phyloP scores from a whole-genome alignment of 371 early-diverging fungal species.

The Zychaea mexicana region DNA sequence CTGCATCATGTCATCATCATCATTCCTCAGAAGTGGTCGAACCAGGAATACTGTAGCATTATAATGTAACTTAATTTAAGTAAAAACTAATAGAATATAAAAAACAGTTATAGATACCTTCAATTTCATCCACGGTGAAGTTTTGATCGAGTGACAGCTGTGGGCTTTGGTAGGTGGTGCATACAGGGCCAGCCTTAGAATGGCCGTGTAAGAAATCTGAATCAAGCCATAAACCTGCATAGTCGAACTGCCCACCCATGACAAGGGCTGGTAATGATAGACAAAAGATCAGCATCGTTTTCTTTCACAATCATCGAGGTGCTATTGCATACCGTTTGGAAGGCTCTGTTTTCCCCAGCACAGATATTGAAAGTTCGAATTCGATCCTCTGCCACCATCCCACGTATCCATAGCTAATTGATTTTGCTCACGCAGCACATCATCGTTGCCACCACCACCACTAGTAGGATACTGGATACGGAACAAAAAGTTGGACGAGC shows the following conservation, averaged over 20 bases:
- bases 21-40: constrained; percentile 54
- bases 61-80: neutral
- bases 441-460: neutral
- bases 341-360: constrained; percentile 83
- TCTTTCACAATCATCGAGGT: neutral
- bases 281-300: neutral
- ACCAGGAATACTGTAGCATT: constrained; percentile 69
- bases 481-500: constrained; percentile 68
- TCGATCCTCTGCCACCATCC: constrained; percentile 54
- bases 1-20: constrained; percentile 53
- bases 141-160: constrained; percentile 52
- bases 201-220: constrained; percentile 72
- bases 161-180: constrained; percentile 72
- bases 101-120: constrained; percentile 54
- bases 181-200: constrained; percentile 70
- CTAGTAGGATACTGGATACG: constrained; percentile 8
- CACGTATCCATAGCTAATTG: constrained; percentile 18
- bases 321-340: constrained; percentile 67
- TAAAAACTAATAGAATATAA: neutral
- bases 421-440: neutral
- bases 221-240: constrained; percentile 83
- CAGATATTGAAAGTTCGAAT: constrained; percentile 81
- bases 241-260: constrained; percentile 84
- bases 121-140: constrained; percentile 72
- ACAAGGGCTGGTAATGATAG: constrained; percentile 58